phyloP scores from a whole-genome alignment of 768 basidiomycete genomes.

The Termitomyces sp. region DNA sequence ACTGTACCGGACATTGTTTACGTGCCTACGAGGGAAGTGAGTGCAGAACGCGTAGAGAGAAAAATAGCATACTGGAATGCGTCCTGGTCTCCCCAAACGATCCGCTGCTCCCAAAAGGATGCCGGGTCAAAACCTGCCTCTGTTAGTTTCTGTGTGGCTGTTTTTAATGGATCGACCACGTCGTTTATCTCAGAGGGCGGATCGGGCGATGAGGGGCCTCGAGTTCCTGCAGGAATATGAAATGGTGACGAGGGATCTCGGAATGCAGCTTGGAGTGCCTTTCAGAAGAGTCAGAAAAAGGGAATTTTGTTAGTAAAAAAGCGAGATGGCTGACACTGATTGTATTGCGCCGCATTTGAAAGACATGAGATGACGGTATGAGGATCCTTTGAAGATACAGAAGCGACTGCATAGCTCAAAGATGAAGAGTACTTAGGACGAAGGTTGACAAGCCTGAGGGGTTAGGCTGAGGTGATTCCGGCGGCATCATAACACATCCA shows the following conservation, averaged over 20 bases:
- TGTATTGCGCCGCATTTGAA: constrained; percentile 1
- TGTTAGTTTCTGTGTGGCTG: constrained; percentile 40
- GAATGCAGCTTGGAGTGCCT: constrained; percentile 64
- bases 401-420: constrained; percentile 3
- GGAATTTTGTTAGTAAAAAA: background rate
- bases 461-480: too few relatives aligned
- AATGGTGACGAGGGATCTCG: constrained; percentile 64
- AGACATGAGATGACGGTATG: background rate
- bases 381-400: background rate
- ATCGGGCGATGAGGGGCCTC: constrained; percentile 59
- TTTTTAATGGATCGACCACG: constrained; percentile 22
- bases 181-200: constrained; percentile 23
- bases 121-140: constrained; percentile 51
- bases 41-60: background rate
- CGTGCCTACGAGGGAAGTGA: constrained; percentile 47
- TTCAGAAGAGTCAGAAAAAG: background rate
- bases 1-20: constrained; percentile 78
- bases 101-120: constrained; percentile 74
- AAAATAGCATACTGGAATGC: constrained; percentile 59
- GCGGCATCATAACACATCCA: too few relatives aligned
- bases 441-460: too few relatives aligned
- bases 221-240: constrained; percentile 53
- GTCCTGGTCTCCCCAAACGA: constrained; percentile 82
- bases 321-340: constrained; percentile 5
- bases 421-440: background rate